A percentile compares a stretch with the other conserved stretches of the same genome.
Conservation (phyloP, 2,329 filamentous ascomycete species). For the Chrysoporthe puriensis region DNA sequence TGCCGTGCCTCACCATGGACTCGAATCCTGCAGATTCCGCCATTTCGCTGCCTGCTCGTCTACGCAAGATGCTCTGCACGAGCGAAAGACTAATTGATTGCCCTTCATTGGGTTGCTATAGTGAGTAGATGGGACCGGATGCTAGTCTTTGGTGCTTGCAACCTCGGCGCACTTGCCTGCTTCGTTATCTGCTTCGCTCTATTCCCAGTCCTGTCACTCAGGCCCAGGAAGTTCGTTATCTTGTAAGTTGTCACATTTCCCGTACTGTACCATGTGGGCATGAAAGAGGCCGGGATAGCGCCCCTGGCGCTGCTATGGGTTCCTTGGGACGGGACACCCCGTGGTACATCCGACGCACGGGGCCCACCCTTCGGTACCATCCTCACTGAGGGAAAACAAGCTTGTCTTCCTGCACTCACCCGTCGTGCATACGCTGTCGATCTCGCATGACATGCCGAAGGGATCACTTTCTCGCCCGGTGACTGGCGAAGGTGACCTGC, state of each 20-base stretch:
- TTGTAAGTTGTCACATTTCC: conserved; percentile 70
- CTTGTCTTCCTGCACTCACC: conserved; percentile 41
- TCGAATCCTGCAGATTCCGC: conserved; percentile 36
- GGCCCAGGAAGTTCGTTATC: conserved; percentile 92
- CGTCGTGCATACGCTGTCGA: conserved; percentile 38
- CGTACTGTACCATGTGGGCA: conserved; percentile 26
- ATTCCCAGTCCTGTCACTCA: conserved; percentile 79
- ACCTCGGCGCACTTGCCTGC: conserved; percentile 84
- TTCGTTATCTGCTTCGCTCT: conserved; percentile 93
- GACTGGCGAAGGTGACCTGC: conserved; percentile 34
- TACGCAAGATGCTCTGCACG: conserved; percentile 13
- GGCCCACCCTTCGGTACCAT: conserved; percentile 20
- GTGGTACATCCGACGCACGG: conserved; percentile 24
- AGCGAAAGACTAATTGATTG: conserved; percentile 35
- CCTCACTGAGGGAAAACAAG: conserved; percentile 27
- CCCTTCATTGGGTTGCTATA: conserved; percentile 43
- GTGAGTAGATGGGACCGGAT: conserved; percentile 97
- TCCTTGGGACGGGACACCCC: conserved; percentile 17
- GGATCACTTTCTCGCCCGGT: conserved; percentile 29
- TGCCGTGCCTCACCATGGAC: conserved; percentile 48
- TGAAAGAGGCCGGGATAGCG: conserved; percentile 11
- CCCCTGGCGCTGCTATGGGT: conserved; percentile 9
- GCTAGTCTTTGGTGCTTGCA: conserved; percentile 89
- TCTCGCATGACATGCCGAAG: conserved; percentile 33
- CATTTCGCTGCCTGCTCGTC: conserved; percentile 29